Percentiles rank a stretch among this genome's conserved stretches.
phyloP scores from a whole-genome alignment of 2,329 filamentous ascomycete genomes.

The Aspergillus sclerotialis region DNA sequence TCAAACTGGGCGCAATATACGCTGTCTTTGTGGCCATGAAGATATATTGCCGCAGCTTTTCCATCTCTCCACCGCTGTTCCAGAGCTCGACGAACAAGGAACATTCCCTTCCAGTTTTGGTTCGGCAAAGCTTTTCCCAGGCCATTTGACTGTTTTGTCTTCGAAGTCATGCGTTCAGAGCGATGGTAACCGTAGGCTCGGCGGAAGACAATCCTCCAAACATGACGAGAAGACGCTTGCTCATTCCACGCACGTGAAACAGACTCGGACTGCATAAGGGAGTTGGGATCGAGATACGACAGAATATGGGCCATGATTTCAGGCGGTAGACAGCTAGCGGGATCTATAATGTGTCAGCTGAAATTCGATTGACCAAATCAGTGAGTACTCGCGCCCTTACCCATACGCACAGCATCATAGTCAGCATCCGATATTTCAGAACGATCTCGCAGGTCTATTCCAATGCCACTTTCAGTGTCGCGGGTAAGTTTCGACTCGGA shows the following conservation, averaged over 20 bases:
- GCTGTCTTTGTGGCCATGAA: conserved; percentile 89
- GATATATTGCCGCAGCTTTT: conserved; percentile 73
- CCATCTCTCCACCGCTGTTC: conserved; percentile 73
- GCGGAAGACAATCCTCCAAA: conserved; percentile 59
- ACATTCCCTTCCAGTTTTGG: conserved; percentile 83
- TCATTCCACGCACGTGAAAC: conserved; percentile 53
- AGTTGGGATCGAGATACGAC: conserved; percentile 52
- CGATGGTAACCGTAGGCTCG: conserved; percentile 44
- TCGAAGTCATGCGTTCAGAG: conserved; percentile 25
- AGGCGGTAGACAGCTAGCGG: conserved; percentile 47
- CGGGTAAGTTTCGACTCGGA: conserved; percentile 24
- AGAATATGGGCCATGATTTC: conserved; percentile 56
- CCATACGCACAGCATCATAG: conserved; percentile 30
- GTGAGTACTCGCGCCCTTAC: conserved; percentile 13
- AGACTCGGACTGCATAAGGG: conserved; percentile 48
- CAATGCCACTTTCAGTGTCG: conserved; percentile 45
- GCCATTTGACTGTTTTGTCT: conserved; percentile 47
- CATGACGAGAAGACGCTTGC: conserved; percentile 49
- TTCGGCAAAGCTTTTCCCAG: conserved; percentile 49
- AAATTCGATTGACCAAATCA: neutral
- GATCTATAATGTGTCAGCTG: conserved; percentile 38
- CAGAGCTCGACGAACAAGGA: conserved; percentile 67
- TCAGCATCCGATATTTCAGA: conserved; percentile 28
- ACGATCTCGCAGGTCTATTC: conserved; percentile 36
- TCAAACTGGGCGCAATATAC: conserved; percentile 99